These are phyloP conservation scores for Cladorrhinum sp. DNA, from an alignment of 2,329 filamentous ascomycete species.

Conservation along the genomic window DNA sequence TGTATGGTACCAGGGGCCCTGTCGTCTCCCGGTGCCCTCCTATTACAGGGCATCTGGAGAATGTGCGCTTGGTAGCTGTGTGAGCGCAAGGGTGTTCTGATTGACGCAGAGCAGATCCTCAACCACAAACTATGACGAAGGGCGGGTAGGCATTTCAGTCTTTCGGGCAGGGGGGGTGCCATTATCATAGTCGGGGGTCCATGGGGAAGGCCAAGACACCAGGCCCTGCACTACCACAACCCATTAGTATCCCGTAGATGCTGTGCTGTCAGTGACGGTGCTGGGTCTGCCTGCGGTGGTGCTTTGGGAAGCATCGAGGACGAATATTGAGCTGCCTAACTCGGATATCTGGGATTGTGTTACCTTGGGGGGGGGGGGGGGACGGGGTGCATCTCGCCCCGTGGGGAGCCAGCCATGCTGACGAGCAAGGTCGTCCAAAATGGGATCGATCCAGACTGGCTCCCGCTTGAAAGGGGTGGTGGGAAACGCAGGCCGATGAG, in stretches of 20 bases:
- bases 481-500: neutral
- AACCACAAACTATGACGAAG: conserved; percentile 16
- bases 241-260: neutral
- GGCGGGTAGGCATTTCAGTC: conserved; percentile 16
- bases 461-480: neutral
- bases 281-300: neutral
- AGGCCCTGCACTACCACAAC: neutral
- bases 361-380: neutral
- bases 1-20: conserved; percentile 18
- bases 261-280: neutral
- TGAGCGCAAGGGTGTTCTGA: conserved; percentile 19
- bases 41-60: conserved; percentile 21
- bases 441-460: neutral
- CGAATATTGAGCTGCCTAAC: conserved; percentile 7
- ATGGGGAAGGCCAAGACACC: neutral
- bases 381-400: neutral
- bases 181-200: conserved; percentile 14
- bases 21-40: conserved; percentile 16
- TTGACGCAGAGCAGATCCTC: conserved; percentile 23
- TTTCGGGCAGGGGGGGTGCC: conserved; percentile 18
- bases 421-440: conserved; percentile 8
- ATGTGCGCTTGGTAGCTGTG: conserved; percentile 18
- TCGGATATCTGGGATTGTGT: conserved; percentile 2
- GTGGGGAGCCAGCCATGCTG: neutral
- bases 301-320: neutral